Evolutionary conservation across 805 yeast species (phyloP), one percentile per base, ranked within the genome.

Genomic region (Wickerhamiella sergipiensis): DNA sequence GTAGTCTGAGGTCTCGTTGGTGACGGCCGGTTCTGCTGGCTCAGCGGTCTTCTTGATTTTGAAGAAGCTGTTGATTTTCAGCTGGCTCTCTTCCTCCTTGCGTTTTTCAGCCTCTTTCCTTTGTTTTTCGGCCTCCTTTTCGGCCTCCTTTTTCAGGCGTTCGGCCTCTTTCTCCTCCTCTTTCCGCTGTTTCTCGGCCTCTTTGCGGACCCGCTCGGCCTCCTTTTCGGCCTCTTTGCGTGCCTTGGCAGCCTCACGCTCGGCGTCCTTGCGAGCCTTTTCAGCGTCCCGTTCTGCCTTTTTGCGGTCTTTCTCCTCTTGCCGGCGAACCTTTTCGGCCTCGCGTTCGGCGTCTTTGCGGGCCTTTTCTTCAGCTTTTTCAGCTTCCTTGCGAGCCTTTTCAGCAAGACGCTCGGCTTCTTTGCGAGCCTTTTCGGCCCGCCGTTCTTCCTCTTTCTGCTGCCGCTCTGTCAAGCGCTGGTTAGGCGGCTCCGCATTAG

Each of bases 321-420:
- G 55, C 40, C 53, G 51, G 18, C 52, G 46, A 45, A 42, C 50
- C 26, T 51, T 47, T 49, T 53, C 58, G n/a, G 47, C 53, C 26
- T 39, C 49, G 31, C 52, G 51, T 24, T 55, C 57, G n/a, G 23
- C 52, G 18, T 54, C 55, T 49, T 54, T 55, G 12, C 53, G 56
- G 44, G 51, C 55, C 31, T 49, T 50, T 45, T 61, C 61, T 24
- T 52, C 55, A 22, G 43, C 47, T 46, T 49, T 48, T 52, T 58
- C 62, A 17, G 47, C 59, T 45, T 63, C 65, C 48, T 56, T 59
- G 22, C 47, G 50, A 24, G 52, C 52, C 40, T 51, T 50, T 51
- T 53, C 57, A 38, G 56, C 62, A 43, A 53, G 59, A 15, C 58
- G 50, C 46, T 62, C 59, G 31, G 55, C 52, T 21, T 56, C 60